phyloP scores from a whole-genome alignment of 225 moss, liverwort and hornwort genomes.

The Polytrichum commune region DNA sequence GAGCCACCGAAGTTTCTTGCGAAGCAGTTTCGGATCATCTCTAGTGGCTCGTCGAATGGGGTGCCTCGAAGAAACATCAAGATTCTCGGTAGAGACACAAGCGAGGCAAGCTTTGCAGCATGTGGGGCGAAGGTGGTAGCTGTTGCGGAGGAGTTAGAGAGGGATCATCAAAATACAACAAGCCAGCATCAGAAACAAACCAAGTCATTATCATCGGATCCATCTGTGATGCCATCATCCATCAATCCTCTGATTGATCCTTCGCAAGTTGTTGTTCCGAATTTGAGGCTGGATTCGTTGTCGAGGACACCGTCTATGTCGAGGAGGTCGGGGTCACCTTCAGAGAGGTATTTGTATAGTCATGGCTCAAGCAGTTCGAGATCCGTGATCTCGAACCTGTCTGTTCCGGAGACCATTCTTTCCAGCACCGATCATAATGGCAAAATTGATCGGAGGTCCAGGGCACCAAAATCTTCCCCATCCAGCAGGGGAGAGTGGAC shows the following conservation, averaged over 20 bases:
- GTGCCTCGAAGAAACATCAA: slow-evolving; percentile 38
- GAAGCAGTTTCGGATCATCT: slow-evolving; percentile 39
- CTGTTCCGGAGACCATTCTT: slow-evolving; percentile 29
- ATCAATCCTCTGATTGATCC: no score
- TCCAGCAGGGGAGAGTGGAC: slow-evolving; percentile 35
- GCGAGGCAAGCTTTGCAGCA: slow-evolving; percentile 4
- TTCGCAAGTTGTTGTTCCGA: slow-evolving; percentile 1
- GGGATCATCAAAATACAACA: background rate
- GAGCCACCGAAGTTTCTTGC: slow-evolving; percentile 34
- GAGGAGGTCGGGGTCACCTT: slow-evolving; percentile 10
- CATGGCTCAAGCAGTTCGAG: slow-evolving; percentile 28
- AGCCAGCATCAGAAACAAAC: background rate
- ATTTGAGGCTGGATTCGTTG: slow-evolving; percentile 9
- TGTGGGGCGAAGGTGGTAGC: slow-evolving; percentile 5
- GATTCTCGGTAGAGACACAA: slow-evolving; percentile 22
- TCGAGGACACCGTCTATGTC: slow-evolving; percentile 10
- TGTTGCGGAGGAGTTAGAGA: slow-evolving; percentile 19
- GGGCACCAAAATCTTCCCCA: slow-evolving; percentile 8
- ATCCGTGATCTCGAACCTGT: slow-evolving; percentile 26
- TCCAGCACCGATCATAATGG: slow-evolving; percentile 31
- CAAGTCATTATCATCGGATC: no score
- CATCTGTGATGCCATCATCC: no score
- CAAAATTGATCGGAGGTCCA: slow-evolving; percentile 2
- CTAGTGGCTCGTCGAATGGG: slow-evolving; percentile 11
- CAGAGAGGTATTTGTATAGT: slow-evolving; percentile 3